These are phyloP conservation scores for Pythium graminicola DNA, from an alignment of 352 stramenopile species.

Conservation along the genomic window DNA sequence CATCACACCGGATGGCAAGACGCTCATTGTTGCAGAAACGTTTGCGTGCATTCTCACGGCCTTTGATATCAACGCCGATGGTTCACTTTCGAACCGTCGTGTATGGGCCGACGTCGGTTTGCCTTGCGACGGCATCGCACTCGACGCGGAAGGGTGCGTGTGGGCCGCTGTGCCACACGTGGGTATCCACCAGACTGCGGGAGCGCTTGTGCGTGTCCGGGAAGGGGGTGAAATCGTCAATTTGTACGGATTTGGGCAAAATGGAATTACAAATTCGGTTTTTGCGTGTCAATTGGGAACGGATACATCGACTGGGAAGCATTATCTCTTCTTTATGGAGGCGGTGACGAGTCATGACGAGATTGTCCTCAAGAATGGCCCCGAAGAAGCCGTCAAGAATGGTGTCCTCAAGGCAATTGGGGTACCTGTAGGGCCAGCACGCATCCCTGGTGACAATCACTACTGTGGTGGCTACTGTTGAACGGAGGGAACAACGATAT, in stretches of 20 bases:
- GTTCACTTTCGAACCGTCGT: constrained; percentile 37
- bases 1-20: constrained; percentile 66
- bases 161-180: constrained; percentile 52
- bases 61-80: constrained; percentile 52
- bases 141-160: constrained; percentile 62
- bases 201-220: constrained; percentile 43
- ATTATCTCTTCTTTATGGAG: constrained; percentile 61
- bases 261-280: constrained; percentile 43
- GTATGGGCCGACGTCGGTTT: constrained; percentile 51
- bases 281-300: constrained; percentile 62
- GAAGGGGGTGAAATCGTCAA: constrained; percentile 52
- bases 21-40: constrained; percentile 61
- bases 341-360: constrained; percentile 33
- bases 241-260: constrained; percentile 49
- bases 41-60: constrained; percentile 45
- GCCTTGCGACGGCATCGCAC: constrained; percentile 47
- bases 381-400: constrained; percentile 32
- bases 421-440: constrained; percentile 43
- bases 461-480: constrained; percentile 72
- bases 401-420: constrained; percentile 38
- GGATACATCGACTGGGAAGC: constrained; percentile 33
- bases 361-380: constrained; percentile 34
- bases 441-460: constrained; percentile 23
- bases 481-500: too few relatives aligned
- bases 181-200: constrained; percentile 38